These are phyloP conservation scores for Amanita exitialis DNA, from an alignment of 768 basidiomycete genomes.

Conservation along the genomic window DNA sequence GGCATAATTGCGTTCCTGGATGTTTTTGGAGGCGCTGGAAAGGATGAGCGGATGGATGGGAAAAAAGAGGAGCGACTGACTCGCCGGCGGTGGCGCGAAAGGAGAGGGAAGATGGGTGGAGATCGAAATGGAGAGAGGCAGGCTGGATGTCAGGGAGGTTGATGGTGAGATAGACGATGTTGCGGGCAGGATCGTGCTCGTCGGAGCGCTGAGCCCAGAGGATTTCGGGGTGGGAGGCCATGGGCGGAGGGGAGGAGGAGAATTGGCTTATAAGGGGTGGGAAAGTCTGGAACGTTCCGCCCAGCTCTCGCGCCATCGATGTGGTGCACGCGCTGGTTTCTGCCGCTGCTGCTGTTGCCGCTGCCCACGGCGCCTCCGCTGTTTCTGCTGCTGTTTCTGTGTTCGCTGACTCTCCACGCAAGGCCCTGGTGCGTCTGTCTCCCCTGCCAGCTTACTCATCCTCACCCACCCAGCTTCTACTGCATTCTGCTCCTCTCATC, in stretches of 20 bases:
- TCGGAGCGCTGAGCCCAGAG: constrained; percentile 94
- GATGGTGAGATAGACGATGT: constrained; percentile 76
- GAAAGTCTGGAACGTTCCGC: constrained; percentile 28
- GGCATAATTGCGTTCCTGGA: constrained; percentile 53
- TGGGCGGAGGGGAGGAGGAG: constrained; percentile 11
- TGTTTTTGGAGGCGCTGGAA: constrained; percentile 26
- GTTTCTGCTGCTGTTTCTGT: constrained; percentile 67
- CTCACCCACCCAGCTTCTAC: constrained; percentile 50
- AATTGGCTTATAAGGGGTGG: constrained; percentile 14
- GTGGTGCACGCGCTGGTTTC: constrained; percentile 80
- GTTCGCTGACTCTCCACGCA: constrained; percentile 72
- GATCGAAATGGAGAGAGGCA: constrained; percentile 47
- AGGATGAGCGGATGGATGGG: constrained; percentile 9
- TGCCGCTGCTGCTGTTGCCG: constrained; percentile 67
- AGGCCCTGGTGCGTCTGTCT: constrained; percentile 60
- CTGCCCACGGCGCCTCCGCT: constrained; percentile 74
- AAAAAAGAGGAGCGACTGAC: constrained; percentile 23
- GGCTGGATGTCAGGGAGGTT: constrained; percentile 71
- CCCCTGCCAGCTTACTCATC: neutral
- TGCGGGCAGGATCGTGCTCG: constrained; percentile 42
- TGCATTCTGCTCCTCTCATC: constrained; percentile 76
- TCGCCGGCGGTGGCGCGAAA: constrained; percentile 59
- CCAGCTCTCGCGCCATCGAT: no score
- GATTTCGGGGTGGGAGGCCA: constrained; percentile 71
- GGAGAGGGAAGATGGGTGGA: constrained; percentile 45